Conservation (phyloP, 2,329 filamentous ascomycete genomes). For the Trichoderma breve region DNA sequence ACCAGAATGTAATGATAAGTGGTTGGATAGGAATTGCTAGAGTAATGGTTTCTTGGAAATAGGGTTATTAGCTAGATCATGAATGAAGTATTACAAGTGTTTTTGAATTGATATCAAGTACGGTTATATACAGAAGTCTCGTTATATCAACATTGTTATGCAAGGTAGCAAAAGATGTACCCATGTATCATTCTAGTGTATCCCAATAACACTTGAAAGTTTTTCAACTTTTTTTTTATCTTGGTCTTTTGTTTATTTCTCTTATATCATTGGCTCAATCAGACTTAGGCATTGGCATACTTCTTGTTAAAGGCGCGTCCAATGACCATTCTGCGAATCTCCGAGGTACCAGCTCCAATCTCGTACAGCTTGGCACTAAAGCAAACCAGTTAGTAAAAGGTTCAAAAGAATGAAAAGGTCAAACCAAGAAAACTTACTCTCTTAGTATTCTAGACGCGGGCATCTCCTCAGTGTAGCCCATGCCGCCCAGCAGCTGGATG, state of each 20-base stretch:
- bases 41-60: neutral
- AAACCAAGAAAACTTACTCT: constrained; percentile 46
- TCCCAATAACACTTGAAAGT: neutral
- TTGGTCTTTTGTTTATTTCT: neutral
- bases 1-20: neutral
- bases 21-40: neutral
- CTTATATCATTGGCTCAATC: neutral
- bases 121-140: neutral
- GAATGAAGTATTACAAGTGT: neutral
- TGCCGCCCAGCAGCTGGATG: constrained; percentile 89
- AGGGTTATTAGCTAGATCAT: accelerated
- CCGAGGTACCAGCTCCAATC: constrained; percentile 94
- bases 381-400: constrained; percentile 29
- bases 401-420: neutral
- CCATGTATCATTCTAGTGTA: neutral
- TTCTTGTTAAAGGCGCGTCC: constrained; percentile 89
- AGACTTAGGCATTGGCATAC: constrained; percentile 50
- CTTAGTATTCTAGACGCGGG: constrained; percentile 80
- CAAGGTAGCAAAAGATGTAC: neutral
- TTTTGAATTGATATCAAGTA: neutral
- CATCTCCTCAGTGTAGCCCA: constrained; percentile 96
- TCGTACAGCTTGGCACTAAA: constrained; percentile 76
- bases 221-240: neutral
- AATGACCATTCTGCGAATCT: constrained; percentile 92
- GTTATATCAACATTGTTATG: neutral